A percentile compares a stretch with the other conserved stretches of the same genome.
phyloP scores from a whole-genome alignment of 768 basidiomycete species.

The Kwoniella bestiolae region DNA sequence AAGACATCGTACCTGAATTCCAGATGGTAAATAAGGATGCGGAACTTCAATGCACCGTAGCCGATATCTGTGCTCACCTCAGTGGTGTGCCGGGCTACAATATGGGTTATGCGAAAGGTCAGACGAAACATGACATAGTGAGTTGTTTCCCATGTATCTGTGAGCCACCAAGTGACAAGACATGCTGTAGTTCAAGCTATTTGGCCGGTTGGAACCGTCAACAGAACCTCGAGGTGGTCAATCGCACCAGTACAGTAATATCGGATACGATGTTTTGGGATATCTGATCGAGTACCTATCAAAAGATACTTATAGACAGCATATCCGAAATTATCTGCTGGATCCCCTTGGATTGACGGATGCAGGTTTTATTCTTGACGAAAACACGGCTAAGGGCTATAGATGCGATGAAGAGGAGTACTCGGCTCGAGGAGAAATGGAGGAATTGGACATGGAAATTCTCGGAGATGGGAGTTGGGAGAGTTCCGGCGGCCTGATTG shows the following conservation, averaged over 20 bases:
- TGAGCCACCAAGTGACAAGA: too few species aligned
- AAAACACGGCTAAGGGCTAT: background rate
- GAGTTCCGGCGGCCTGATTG: constrained; percentile 1
- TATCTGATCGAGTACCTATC: constrained; percentile 1
- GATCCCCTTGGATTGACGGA: background rate
- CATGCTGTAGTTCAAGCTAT: constrained; percentile 1
- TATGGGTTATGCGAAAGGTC: background rate
- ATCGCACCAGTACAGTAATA: constrained; percentile 5
- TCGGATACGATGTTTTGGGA: background rate
- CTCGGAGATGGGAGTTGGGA: background rate
- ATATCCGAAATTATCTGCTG: background rate
- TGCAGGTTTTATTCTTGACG: background rate
- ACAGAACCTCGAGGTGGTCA: background rate
- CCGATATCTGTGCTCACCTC: background rate
- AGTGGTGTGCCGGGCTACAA: constrained; percentile 2
- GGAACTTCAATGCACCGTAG: too few species aligned
- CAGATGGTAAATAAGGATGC: background rate
- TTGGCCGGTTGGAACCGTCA: background rate
- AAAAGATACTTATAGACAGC: background rate
- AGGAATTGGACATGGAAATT: background rate
- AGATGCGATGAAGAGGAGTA: background rate
- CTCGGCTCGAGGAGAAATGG: too few species aligned
- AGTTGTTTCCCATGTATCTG: background rate
- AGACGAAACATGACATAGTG: background rate
- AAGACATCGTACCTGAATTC: constrained; percentile 8